A percentile compares a stretch with the other conserved stretches of the same genome.
Evolutionary conservation across 371 early-diverging fungal species (phyloP).

Genomic region (Mortierella sp.): DNA sequence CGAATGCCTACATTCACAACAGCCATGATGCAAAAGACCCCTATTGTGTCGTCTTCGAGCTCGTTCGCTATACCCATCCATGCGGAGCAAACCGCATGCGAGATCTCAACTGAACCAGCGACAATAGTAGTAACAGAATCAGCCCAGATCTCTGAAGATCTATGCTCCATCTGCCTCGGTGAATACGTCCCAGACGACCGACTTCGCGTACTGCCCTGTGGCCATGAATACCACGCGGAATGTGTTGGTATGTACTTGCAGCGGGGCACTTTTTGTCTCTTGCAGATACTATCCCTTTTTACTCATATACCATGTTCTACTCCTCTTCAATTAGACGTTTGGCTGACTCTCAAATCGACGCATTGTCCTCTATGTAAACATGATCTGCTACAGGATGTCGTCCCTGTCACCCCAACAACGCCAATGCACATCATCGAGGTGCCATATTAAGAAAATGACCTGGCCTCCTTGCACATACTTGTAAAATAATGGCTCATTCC

Average conservation of each 20-base stretch:
- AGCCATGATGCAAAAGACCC: constrained; percentile 1
- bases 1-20: constrained; percentile 17
- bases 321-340: constrained; percentile 59
- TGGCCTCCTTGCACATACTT: not conserved
- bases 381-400: constrained; percentile 58
- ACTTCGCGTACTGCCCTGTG: constrained; percentile 79
- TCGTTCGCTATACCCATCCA: not conserved
- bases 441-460: not conserved
- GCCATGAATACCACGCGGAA: constrained; percentile 85
- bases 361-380: constrained; percentile 71
- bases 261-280: not conserved
- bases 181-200: constrained; percentile 75
- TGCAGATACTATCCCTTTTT: not conserved
- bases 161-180: constrained; percentile 88
- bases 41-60: not conserved
- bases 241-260: constrained; percentile 79
- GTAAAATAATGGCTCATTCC: not conserved
- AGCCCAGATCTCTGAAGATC: constrained; percentile 36
- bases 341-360: constrained; percentile 69
- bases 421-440: not conserved
- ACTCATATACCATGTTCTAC: not conserved
- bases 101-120: not conserved
- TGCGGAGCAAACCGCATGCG: not conserved
- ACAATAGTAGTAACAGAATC: not conserved
- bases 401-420: not conserved